Base-by-base conservation (phyloP, 1,284 basidiomycete species). In the Cryptococcus jaspeensis region DNA sequence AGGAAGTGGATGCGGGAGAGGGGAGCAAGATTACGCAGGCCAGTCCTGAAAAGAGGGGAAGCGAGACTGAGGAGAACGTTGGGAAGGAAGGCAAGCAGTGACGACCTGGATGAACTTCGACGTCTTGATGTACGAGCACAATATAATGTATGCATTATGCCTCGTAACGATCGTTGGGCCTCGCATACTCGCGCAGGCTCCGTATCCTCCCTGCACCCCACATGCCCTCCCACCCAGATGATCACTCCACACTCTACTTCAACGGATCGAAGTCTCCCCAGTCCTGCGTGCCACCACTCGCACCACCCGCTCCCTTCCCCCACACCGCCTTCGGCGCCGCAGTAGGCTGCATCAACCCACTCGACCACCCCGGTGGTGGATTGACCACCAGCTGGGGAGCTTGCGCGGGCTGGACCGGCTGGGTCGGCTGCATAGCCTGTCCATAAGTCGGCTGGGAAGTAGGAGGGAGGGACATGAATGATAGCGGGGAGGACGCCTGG, bases 211-310 rank as follows among this genome's bases (percentile, higher is more conserved):
- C 28, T 47, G 18, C 6, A 47, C 28, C 3, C 23, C 15, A 28
- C 32, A 28, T 22, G 5, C 28, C 28, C 5, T 32, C 28, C 9
- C 28, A 9, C 9, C 9, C 28, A 32, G 5, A 4, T 9, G 28
- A 43, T n/a, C 18, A 20, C 5, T 11, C 35, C 15, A 36, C 7
- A 15, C 37, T 46, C 44, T 35, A 75, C 44, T 71, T 72, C 22
- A 77, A 56, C 7, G 76, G 75, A 55, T 78, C 76, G 55, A 78
- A 76, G 56, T 75, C 75, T 3, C 69, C 71, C 76, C 76, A 78
- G 56, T 75, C 73, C 8, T 50, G 49, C 18, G 58, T 59, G 18
- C 58, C 56, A 5, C 60, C 54, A 16, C 53, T 53, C 28, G 56
- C 53, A 1, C 64, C 55, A 38, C 28, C 48, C 9, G 55, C 22